A percentile compares a stretch with the other conserved stretches of the same genome.
Conservation (phyloP, 2,329 filamentous ascomycete genomes). For the Bertia moriformis region DNA sequence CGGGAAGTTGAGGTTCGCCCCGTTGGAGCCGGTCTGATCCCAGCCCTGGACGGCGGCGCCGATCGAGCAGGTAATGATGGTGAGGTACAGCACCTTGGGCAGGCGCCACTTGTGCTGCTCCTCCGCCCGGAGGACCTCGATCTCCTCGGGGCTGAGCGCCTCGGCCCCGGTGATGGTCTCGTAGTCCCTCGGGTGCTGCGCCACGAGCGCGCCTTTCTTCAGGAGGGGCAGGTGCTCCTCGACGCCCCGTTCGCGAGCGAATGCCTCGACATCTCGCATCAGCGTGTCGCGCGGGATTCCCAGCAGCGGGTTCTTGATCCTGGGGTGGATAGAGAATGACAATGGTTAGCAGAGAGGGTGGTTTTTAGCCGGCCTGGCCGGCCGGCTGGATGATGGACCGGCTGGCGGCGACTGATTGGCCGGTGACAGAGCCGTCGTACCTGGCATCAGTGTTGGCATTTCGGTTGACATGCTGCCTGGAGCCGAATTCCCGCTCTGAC, state of each 20-base stretch:
- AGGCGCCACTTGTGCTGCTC: constrained; percentile 54
- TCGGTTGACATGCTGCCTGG: too few relatives aligned
- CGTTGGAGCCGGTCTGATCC: constrained; percentile 52
- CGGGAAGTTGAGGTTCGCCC: constrained; percentile 48
- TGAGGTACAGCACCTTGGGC: constrained; percentile 46
- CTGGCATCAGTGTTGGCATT: too few relatives aligned
- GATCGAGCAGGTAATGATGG: constrained; percentile 53
- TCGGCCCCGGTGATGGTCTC: constrained; percentile 41
- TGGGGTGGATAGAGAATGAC: too few relatives aligned
- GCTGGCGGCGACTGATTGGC: too few relatives aligned
- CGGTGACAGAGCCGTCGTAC: too few relatives aligned
- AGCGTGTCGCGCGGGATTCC: constrained; percentile 34
- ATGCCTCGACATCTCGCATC: constrained; percentile 40
- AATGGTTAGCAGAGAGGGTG: too few relatives aligned
- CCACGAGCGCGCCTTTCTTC: constrained; percentile 58
- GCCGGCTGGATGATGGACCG: too few relatives aligned
- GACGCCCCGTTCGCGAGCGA: constrained; percentile 44
- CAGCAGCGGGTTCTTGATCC: constrained; percentile 39
- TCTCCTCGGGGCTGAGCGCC: constrained; percentile 38
- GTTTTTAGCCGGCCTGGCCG: too few relatives aligned
- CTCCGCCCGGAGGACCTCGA: constrained; percentile 44
- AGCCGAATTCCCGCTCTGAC: too few relatives aligned
- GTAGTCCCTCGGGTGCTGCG: constrained; percentile 51
- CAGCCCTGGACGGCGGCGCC: constrained; percentile 58
- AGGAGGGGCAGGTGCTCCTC: constrained; percentile 41